A percentile compares a stretch with the other conserved stretches of the same genome.
Evolutionary conservation across 1,139 yeast genomes (phyloP).

Genomic region (Debaryomyces psychrophilus): DNA sequence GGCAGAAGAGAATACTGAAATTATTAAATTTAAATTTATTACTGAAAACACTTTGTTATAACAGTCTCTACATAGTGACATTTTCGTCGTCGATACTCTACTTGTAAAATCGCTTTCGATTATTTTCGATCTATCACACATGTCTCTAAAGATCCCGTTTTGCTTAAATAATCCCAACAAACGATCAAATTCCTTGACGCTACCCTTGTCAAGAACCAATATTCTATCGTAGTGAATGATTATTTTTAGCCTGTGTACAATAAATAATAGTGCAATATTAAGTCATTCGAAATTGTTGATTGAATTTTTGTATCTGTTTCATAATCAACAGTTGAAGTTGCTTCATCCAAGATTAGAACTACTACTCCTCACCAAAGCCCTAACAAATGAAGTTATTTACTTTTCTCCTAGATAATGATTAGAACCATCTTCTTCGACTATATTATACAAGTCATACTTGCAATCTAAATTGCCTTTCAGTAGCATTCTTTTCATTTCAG

Average conservation of each 20-base stretch:
- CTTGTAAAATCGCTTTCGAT: conserved; percentile 1
- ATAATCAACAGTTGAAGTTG: conserved; percentile 47
- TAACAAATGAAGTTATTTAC: conserved; percentile 45
- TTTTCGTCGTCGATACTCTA: neutral
- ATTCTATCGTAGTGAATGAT: conserved; percentile 42
- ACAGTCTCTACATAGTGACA: neutral
- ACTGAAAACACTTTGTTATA: neutral
- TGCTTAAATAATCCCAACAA: conserved; percentile 26
- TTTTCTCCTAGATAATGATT: conserved; percentile 47
- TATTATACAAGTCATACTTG: conserved; percentile 39
- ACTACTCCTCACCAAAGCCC: conserved; percentile 45
- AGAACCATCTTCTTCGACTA: conserved; percentile 43
- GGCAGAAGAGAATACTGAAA: no score
- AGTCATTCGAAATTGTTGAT: conserved; percentile 36
- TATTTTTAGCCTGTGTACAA: conserved; percentile 46
- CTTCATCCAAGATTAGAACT: conserved; percentile 45
- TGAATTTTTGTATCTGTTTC: conserved; percentile 48
- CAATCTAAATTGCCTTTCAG: conserved; percentile 11
- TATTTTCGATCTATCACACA: conserved; percentile 64
- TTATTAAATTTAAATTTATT: no score
- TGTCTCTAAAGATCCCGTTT: conserved; percentile 44
- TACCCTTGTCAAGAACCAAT: conserved; percentile 37
- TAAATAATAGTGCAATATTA: conserved; percentile 41
- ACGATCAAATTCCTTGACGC: conserved; percentile 24
- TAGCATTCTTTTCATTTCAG: conserved; percentile 21